Base-by-base conservation (phyloP, 2,329 filamentous ascomycete species). In the Aspergillaceae sp. region DNA sequence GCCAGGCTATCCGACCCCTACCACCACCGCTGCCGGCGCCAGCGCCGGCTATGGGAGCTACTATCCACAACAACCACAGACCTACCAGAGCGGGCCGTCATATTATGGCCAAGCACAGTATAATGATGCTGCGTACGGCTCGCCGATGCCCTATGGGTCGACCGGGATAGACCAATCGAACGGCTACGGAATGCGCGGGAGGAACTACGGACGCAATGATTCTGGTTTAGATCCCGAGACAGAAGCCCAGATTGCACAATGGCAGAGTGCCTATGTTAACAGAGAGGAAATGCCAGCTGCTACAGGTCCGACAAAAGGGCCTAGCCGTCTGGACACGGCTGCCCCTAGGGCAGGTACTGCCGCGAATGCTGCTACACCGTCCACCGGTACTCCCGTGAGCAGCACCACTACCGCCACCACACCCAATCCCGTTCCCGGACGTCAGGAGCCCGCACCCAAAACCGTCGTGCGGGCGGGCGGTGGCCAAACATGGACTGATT, bases 161-260 rank as follows among this genome's bases (percentile, higher is more conserved):
- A 19, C 19, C 19, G 19, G 19, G 19, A 19, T 19, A 19, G 62
- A 55, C 45, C 58, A 53, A 56, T 50, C 62, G 58, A 56, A 36
- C 56, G 56, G 64, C 60, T 53, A 62, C 53, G 56, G 60, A 19
- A 19, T 19, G 19, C 19, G 19, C 19, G 61, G 60, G 46, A 58
- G 50, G 35, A 61, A 56, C 44, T 63, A 62, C 29, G 62, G 60
- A 45, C 63, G 60, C 32, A 59, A 59, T 19, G 70, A 70, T 30
- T 53, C 66, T 7, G 68, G 65, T 30, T 66, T 78, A 43, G 80
- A 95, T 58, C 81, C 87, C 3, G 88, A 95, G 56, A 84, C 87
- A 73, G 88, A 92, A 48, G 88, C 87, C 29, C 87, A 94, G 66
- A 90, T 96, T 51, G 89, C 90, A 42, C 87, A 94, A 67, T 96